Evolutionary conservation across 2,329 filamentous ascomycete genomes (phyloP).

Genomic region (Geosmithia flava): DNA sequence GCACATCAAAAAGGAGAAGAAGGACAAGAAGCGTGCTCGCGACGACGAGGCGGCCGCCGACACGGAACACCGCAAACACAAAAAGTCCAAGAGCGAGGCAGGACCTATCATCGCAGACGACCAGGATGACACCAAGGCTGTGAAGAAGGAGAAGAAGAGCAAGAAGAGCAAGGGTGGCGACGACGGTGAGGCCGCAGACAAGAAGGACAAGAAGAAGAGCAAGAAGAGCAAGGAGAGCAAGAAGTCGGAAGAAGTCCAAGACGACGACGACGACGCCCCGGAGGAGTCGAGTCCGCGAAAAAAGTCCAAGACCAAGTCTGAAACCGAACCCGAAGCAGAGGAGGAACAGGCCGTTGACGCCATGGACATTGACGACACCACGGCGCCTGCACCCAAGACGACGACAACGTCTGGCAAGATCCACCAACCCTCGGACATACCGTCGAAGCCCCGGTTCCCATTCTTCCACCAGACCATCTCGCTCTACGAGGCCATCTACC

Average conservation of each 20-base stretch:
- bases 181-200: background rate
- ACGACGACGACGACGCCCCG: too few relatives aligned
- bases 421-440: slow-evolving; percentile 24
- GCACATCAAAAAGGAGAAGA: slow-evolving; percentile 25
- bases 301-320: slow-evolving; percentile 7
- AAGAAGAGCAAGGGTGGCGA: slow-evolving; percentile 8
- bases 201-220: slow-evolving; percentile 17
- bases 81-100: slow-evolving; percentile 35
- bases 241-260: slow-evolving; percentile 14
- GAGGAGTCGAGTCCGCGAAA: slow-evolving; percentile 3
- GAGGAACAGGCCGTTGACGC: slow-evolving; percentile 10
- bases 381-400: slow-evolving; percentile 8
- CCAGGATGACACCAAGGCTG: slow-evolving; percentile 5
- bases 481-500: slow-evolving; percentile 65
- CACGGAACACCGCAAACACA: slow-evolving; percentile 30
- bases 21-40: slow-evolving; percentile 30
- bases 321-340: background rate
- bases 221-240: slow-evolving; percentile 17
- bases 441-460: slow-evolving; percentile 41
- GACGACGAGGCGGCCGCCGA: slow-evolving; percentile 27
- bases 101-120: slow-evolving; percentile 9
- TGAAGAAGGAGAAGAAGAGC: slow-evolving; percentile 17
- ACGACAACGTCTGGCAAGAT: slow-evolving; percentile 13
- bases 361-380: slow-evolving; percentile 25
- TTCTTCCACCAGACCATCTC: slow-evolving; percentile 73